Conservation (phyloP, 257 asterid species). For the Solanum virginianum region DNA sequence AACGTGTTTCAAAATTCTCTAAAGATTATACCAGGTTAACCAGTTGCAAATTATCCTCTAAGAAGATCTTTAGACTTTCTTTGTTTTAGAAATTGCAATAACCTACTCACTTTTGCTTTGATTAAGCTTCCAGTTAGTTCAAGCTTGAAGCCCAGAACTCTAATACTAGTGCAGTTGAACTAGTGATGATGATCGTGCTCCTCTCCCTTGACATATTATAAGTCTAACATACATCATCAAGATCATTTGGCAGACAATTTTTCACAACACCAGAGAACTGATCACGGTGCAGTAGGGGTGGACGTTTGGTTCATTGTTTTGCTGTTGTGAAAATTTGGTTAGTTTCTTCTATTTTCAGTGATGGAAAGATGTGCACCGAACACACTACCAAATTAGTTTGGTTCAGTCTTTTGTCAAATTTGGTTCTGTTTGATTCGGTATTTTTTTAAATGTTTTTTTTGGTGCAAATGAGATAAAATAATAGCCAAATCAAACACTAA, state of each 20-base stretch:
- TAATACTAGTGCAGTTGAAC: not conserved
- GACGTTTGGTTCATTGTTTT: too few species aligned
- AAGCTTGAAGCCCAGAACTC: not conserved
- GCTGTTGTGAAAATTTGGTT: too few species aligned
- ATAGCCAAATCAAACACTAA: too few species aligned
- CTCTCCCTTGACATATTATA: not conserved
- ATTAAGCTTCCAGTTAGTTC: not conserved
- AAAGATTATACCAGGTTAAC: not conserved
- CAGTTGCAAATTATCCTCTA: not conserved
- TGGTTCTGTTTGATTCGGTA: too few species aligned
- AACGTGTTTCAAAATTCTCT: not conserved
- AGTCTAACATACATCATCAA: not conserved
- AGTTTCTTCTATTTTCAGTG: too few species aligned
- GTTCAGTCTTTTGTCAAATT: too few species aligned
- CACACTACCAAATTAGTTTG: too few species aligned
- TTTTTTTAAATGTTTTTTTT: too few species aligned
- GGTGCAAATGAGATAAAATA: too few species aligned
- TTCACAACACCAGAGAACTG: not conserved
- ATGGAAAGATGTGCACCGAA: too few species aligned
- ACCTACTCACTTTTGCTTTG: not conserved
- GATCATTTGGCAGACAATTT: not conserved
- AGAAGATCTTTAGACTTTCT: not conserved
- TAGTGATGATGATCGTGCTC: not conserved
- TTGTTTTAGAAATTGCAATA: not conserved
- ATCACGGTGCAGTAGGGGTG: not conserved